Evolutionary conservation across 108 stramenopile genomes (phyloP), one percentile per base, ranked within the genome.

Genomic region (Thalassiosira profunda): DNA sequence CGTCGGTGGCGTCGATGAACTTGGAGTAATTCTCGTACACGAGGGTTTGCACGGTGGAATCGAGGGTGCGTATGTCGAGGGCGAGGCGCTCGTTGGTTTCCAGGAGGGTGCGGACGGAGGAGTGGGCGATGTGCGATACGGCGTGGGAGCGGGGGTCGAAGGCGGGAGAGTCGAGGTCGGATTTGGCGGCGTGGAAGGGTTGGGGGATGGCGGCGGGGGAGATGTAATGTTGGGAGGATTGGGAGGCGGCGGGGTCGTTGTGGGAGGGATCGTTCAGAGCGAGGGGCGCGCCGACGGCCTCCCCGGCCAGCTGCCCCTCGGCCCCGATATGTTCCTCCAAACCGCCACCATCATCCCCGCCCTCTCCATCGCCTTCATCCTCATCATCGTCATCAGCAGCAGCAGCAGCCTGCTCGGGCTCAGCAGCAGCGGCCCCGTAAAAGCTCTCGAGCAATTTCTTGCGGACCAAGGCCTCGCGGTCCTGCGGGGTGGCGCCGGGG

Each of bases 21-120:
- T 98, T 98, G 72, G 90, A 91, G 86, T 99, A 99, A 80, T 99
- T 99, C 63, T 98, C 99, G 69, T 99, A 99, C 23, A 99, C 99
- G 46, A 99, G 75, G 25, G 95, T 97, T 75, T 99, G 99, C 97
- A 98, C 95, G 26, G 97, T 91, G 43, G 92, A 87, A 75, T 98
- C 98, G 12, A 99, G 77, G 0, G 84, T 86, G 21, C 94, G 81
- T 25, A 95, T 88, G 60, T 90, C 87, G 28, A 86, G 65, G 9
- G 94, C 82, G 41, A 95, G 58, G 0, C 65, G 63, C 67, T 95
- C 89, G 52, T 92, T 85, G 5, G 63, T 72, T 67, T 90, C 89
- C 14, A 95, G 76, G n/a, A 95, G 47, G 0, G 78, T 64, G 40
- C 86, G 84, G 9, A 81, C 67, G 36, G 74, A 62, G 18, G 79